A percentile compares a stretch with the other conserved stretches of the same genome.
phyloP scores from a whole-genome alignment of 495 filamentous ascomycete genomes.

The Neurospora sp. region DNA sequence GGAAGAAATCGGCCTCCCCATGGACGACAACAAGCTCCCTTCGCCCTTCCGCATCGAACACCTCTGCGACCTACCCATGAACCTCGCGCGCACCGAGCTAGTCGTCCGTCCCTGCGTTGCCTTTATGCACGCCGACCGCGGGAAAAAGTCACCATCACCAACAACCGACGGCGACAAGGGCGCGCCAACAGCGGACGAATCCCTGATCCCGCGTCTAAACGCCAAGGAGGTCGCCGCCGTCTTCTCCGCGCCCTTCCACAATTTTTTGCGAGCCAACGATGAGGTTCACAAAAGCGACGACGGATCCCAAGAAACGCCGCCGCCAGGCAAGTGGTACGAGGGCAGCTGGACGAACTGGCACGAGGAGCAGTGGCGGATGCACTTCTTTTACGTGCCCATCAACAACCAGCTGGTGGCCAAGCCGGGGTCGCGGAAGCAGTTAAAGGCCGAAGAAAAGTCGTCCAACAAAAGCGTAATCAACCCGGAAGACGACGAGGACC shows the following conservation, averaged over 20 bases:
- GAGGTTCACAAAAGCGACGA: constrained; percentile 19
- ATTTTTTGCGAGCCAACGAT: constrained; percentile 51
- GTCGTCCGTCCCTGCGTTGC: constrained; percentile 81
- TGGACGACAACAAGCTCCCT: constrained; percentile 50
- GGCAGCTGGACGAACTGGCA: constrained; percentile 59
- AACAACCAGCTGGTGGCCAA: constrained; percentile 49
- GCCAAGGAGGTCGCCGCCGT: constrained; percentile 84
- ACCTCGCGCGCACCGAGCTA: constrained; percentile 70
- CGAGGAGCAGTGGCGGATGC: constrained; percentile 58
- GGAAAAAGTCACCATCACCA: no score
- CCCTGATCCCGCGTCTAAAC: constrained; percentile 68
- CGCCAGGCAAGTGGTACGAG: constrained; percentile 56
- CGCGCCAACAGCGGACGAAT: constrained; percentile 46
- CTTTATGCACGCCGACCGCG: constrained; percentile 48
- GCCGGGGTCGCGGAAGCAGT: constrained; percentile 26
- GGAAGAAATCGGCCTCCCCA: constrained; percentile 83
- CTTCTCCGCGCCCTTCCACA: constrained; percentile 71
- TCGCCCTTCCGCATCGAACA: constrained; percentile 70
- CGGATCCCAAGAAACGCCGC: constrained; percentile 22
- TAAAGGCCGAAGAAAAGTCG: not conserved
- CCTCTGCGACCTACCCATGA: constrained; percentile 70
- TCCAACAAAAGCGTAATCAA: not conserved
- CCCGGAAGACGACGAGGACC: not conserved
- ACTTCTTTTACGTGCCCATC: constrained; percentile 81
- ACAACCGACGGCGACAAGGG: not conserved